These are phyloP conservation scores for Colletotrichum lini DNA, from an alignment of 2,329 filamentous ascomycete species.

Conservation along the genomic window DNA sequence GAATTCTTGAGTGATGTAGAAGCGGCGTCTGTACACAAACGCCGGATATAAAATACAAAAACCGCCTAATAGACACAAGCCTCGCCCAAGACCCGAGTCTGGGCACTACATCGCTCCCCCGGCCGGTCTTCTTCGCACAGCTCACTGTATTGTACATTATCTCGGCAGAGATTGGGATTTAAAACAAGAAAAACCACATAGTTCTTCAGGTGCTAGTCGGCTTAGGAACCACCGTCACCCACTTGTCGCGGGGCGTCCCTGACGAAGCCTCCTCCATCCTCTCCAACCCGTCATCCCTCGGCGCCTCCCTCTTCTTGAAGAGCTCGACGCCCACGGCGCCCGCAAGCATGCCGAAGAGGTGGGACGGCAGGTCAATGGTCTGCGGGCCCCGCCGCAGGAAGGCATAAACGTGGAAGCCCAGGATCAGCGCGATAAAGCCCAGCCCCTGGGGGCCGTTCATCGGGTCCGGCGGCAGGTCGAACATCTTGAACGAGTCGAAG, in stretches of 20 bases:
- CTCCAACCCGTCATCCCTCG: constrained; percentile 33
- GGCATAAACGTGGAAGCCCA: constrained; percentile 65
- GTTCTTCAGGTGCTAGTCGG: not conserved
- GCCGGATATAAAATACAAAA: not conserved
- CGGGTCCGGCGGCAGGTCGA: constrained; percentile 70
- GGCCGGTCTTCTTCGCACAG: not conserved
- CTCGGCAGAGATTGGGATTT: not conserved
- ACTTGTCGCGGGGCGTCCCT: constrained; percentile 27
- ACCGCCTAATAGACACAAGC: not conserved
- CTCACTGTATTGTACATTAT: not conserved
- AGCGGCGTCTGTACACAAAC: no score
- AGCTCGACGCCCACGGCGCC: constrained; percentile 60
- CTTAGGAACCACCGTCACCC: not conserved
- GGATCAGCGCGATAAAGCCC: constrained; percentile 65
- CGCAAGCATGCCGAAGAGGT: constrained; percentile 65
- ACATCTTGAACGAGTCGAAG: constrained; percentile 69
- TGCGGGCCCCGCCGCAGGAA: constrained; percentile 59
- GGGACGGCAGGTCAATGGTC: constrained; percentile 66
- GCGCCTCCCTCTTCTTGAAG: constrained; percentile 48
- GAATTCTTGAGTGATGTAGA: no score
- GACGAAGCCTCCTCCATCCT: constrained; percentile 22
- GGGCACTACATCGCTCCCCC: not conserved
- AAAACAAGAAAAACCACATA: not conserved
- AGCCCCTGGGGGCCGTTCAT: constrained; percentile 68
- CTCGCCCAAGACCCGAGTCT: not conserved